Evolutionary conservation across 768 basidiomycete genomes (phyloP), one percentile per base, ranked within the genome.

Genomic region (Leccinum olivaceopallidum): DNA sequence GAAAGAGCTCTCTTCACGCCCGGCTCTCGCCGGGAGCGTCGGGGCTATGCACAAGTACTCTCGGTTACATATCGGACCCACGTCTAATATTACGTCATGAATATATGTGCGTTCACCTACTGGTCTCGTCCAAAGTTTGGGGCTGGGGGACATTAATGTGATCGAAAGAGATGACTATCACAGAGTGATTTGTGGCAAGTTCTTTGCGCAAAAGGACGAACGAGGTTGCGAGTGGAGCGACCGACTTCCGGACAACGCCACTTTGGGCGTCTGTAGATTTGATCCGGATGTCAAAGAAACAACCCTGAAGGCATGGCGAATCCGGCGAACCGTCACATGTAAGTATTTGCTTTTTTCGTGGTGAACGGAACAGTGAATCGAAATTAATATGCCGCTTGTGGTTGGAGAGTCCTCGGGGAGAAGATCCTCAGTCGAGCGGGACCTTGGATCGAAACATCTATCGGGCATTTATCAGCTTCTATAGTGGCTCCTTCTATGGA

Each of bases 391-490:
- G 9, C 58, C 55, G 24, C 18, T 54, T 70, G 42, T 59, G 68
- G 55, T 36, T 36, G 34, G 5, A 5, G 37, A n/a, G 61, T 65
- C 66, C 63, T 65, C 68, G 69, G 66, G 59, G 51, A 67, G 63
- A 60, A 65, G 69, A 69, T 69, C 66, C 66, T 60, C 42, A 44
- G 42, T 44, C 59, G 53, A 44, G 53, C 9, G 30, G 3, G 42
- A 30, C 52, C 68, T 71, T 71, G 69, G 56, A 63, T 56, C 60
- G 32, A 58, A 63, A 58, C 51, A 60, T 58, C 58, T 52, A 61
- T 59, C 53, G 54, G 48, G 22, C 16, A 69, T 69, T 55, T 67
- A 69, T 69, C 63, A 60, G 20, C 68, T 71, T 71, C 66, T 2
- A 32, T 58, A 26, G 28, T 68, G 64, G 57, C 52, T 51, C 55